These are phyloP conservation scores for Wallacemonas sp. DNA, from an alignment of 208 protist genomes.

Conservation along the genomic window DNA sequence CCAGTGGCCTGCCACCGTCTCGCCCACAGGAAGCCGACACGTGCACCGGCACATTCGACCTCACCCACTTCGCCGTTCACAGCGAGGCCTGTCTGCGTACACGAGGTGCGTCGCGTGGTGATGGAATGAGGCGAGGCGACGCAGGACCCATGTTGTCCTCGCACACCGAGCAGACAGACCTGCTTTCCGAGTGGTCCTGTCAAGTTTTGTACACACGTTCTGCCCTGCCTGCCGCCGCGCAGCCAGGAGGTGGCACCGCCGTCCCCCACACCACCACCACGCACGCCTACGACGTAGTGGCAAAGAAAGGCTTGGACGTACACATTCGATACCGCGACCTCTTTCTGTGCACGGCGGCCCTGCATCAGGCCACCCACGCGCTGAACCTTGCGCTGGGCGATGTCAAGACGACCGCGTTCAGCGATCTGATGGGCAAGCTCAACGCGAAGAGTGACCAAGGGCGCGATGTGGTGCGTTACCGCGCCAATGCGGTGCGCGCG, in stretches of 20 bases:
- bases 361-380: conserved; percentile 34
- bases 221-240: neutral
- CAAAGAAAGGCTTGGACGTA: conserved; percentile 42
- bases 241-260: neutral
- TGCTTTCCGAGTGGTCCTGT: conserved; percentile 32
- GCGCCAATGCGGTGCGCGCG: neutral
- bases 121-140: neutral
- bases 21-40: conserved; percentile 16
- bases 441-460: conserved; percentile 6
- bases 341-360: conserved; percentile 32
- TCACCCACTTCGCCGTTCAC: conserved; percentile 25
- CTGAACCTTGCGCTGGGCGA: conserved; percentile 27
- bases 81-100: conserved; percentile 19
- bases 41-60: conserved; percentile 28
- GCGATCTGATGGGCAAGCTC: conserved; percentile 16
- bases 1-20: neutral
- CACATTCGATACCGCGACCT: conserved; percentile 53
- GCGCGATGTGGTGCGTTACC: conserved; percentile 2
- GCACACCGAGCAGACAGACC: conserved; percentile 19
- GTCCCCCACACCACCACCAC: too few species aligned
- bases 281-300: conserved; percentile 23
- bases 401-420: conserved; percentile 36
- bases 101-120: neutral
- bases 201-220: conserved; percentile 16
- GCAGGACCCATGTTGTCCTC: neutral